Evolutionary conservation across 352 stramenopile species (phyloP), one percentile per base, ranked within the genome.

Genomic region (Globisporangium mamillatum): DNA sequence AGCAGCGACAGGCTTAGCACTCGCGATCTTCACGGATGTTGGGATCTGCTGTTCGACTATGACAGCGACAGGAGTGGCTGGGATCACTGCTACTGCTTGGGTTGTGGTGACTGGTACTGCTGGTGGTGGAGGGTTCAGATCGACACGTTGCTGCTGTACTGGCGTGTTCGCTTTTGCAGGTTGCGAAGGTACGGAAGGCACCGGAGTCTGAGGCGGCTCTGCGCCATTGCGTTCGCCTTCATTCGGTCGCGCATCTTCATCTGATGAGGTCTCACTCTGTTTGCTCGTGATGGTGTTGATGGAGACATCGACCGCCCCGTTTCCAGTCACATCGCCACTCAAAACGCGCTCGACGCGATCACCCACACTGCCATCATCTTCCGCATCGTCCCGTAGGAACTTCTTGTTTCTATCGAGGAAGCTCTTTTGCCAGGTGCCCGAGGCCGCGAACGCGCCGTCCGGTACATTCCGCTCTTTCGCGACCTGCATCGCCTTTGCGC

Each of bases 381-480:
- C 53, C 1, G 41, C 44, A 2, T 57, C 8, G 20, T 52, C 60
- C 9, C 29, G 44, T n/a, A 66, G 29, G 32, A 58, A 36, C 46
- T 48, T 44, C 50, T 66, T 60, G 20, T 68, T 63, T 4, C 63
- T 25, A 9, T 63, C 54, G 18, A 63, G 25, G 25, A 68, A 68
- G 54, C 63, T 63, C 44, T 68, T 68, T 55, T 68, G 63, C 63
- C 63, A 68, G 18, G 63, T 63, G 2, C 63, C 55, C 27, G 63
- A 68, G 2, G 63, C 63, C 4, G 41, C 63, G 16, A 68, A 68
- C 38, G 63, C 53, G 2, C 63, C 63, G 8, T 63, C 63, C 0
- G 63, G 63, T 10, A 68, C 63, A 5, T 36, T 44, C 14, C 63
- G 53, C 24, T 41, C 54, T 16, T 56, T 63, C 18, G 63, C 63